phyloP scores from a whole-genome alignment of 2,329 filamentous ascomycete genomes.

The Chalaropsis ovoidea region DNA sequence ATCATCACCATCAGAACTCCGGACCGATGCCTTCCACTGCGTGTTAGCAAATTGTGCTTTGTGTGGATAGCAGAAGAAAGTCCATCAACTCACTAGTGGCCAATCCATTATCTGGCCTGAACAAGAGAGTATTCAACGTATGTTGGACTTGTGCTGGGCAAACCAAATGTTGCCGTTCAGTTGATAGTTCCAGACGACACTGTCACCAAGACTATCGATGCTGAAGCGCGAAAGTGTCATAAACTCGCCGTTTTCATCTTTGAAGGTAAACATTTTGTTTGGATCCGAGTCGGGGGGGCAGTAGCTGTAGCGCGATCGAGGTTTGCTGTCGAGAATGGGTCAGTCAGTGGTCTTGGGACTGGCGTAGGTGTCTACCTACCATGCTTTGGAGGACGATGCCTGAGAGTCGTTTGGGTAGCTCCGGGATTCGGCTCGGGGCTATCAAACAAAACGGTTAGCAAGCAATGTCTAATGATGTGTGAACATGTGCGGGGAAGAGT shows the following conservation, averaged over 20 bases:
- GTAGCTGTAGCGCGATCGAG: neutral
- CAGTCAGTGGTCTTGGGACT: neutral
- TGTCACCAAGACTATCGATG: constrained; percentile 46
- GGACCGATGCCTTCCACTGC: no score
- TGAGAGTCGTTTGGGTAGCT: neutral
- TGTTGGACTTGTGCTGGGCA: neutral
- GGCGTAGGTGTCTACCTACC: neutral
- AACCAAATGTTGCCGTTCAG: neutral
- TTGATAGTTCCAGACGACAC: constrained; percentile 30
- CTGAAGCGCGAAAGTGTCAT: constrained; percentile 49
- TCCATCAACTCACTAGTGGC: neutral
- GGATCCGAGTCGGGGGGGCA: constrained; percentile 48
- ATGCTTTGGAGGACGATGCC: neutral
- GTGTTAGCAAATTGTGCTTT: no score
- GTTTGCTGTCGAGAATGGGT: neutral
- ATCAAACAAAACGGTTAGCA: neutral
- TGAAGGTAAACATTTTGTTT: constrained; percentile 50
- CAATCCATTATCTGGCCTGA: neutral
- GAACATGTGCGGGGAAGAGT: neutral
- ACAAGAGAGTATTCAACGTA: neutral
- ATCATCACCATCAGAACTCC: no score
- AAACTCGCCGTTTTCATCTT: constrained; percentile 52
- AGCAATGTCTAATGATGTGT: neutral
- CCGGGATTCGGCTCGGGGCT: neutral
- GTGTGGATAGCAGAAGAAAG: no score